Evolutionary conservation across 2,329 filamentous ascomycete genomes (phyloP).

Genomic region (Akanthomyces muscarius): DNA sequence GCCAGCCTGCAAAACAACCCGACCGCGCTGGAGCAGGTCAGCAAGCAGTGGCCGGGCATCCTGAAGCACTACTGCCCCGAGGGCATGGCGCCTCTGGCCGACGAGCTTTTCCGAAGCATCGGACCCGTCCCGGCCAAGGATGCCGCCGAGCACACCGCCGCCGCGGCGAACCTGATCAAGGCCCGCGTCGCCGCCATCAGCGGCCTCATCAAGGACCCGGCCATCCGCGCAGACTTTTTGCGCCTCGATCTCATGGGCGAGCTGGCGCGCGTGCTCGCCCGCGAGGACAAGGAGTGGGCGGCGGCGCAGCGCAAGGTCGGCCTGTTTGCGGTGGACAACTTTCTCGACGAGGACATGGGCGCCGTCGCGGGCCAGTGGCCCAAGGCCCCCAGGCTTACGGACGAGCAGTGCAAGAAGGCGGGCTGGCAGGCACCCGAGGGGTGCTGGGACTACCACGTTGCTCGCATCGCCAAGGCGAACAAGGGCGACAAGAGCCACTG

Average conservation of each 20-base stretch:
- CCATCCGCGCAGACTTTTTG: constrained; percentile 54
- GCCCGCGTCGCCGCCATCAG: constrained; percentile 49
- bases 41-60: constrained; percentile 43
- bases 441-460: constrained; percentile 56
- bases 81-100: constrained; percentile 29
- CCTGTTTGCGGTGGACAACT: constrained; percentile 59
- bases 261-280: constrained; percentile 50
- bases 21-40: constrained; percentile 51
- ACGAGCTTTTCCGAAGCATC: constrained; percentile 40
- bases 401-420: constrained; percentile 33
- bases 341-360: constrained; percentile 63
- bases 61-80: constrained; percentile 35
- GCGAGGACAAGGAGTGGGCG: constrained; percentile 45
- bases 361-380: constrained; percentile 57
- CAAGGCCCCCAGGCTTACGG: constrained; percentile 29
- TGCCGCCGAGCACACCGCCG: constrained; percentile 21
- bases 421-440: constrained; percentile 40
- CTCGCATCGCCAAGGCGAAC: constrained; percentile 35
- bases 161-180: constrained; percentile 30
- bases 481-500: constrained; percentile 39
- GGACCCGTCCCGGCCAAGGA: constrained; percentile 27
- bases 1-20: constrained; percentile 63
- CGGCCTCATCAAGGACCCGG: constrained; percentile 51
- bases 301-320: constrained; percentile 51
- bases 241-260: constrained; percentile 48